phyloP scores from a whole-genome alignment of 352 stramenopile genomes.

The Globisporangium acanthophoron region DNA sequence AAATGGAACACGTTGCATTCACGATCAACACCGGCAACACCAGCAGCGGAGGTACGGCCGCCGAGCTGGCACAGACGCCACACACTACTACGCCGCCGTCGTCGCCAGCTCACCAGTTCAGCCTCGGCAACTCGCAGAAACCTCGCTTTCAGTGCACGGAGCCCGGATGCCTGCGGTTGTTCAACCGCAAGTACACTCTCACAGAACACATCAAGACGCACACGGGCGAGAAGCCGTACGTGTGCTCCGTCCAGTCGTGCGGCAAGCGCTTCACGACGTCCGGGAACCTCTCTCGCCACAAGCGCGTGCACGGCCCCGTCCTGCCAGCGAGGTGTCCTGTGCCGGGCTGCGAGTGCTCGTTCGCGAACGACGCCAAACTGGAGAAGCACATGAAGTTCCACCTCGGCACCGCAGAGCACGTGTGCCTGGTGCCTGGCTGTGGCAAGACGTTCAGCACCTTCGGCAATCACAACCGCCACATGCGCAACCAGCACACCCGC shows the following conservation, averaged over 20 bases:
- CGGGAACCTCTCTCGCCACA: conserved; percentile 55
- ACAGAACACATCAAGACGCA: conserved; percentile 71
- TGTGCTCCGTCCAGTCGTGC: conserved; percentile 44
- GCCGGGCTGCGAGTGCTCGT: conserved; percentile 38
- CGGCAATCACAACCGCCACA: conserved; percentile 55
- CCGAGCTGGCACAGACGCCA: too few species aligned
- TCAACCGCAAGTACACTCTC: conserved; percentile 54
- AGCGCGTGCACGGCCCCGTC: conserved; percentile 47
- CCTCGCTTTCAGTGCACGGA: not conserved
- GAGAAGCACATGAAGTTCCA: conserved; percentile 68
- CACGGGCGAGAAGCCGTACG: conserved; percentile 66
- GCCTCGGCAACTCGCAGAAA: too few species aligned
- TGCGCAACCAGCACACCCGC: conserved; percentile 21
- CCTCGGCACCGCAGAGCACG: conserved; percentile 37
- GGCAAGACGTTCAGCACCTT: conserved; percentile 59
- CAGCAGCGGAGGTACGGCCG: too few species aligned
- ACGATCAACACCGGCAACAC: too few species aligned
- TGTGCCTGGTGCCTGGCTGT: conserved; percentile 31
- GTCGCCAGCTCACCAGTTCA: not conserved
- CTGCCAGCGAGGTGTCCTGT: conserved; percentile 45
- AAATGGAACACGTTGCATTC: too few species aligned
- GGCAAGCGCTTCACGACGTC: conserved; percentile 56
- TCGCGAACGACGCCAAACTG: conserved; percentile 52
- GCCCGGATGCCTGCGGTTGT: conserved; percentile 20
- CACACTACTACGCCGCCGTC: too few species aligned